These are phyloP conservation scores for Sequoia sempervirens DNA, from an alignment of 75 land plant genomes.

Conservation along the genomic window DNA sequence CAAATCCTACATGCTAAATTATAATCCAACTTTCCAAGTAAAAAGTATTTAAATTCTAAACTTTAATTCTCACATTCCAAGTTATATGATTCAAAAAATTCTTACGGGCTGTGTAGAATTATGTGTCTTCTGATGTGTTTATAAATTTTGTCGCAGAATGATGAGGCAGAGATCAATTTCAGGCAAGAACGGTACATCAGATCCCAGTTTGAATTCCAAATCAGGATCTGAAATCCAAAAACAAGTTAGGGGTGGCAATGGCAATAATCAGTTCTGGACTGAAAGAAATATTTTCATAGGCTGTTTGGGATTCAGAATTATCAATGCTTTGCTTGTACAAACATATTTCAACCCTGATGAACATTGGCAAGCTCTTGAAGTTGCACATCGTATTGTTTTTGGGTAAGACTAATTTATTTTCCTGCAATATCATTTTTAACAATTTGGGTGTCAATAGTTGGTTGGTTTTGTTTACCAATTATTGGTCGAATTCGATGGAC, in stretches of 20 bases:
- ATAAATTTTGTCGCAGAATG: background rate
- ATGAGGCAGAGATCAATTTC: background rate
- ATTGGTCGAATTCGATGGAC: background rate
- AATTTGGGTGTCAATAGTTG: background rate
- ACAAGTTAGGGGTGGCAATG: background rate
- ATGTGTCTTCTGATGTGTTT: background rate
- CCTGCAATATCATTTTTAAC: background rate
- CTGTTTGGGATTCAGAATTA: constrained; percentile 50
- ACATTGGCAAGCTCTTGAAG: constrained; percentile 97
- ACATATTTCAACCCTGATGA: constrained; percentile 99
- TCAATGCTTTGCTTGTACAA: constrained; percentile 73
- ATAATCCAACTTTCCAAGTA: background rate
- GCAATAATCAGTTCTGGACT: constrained; percentile 9
- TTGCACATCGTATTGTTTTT: constrained; percentile 82
- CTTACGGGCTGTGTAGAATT: background rate
- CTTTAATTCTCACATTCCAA: no score
- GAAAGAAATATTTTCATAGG: constrained; percentile 36
- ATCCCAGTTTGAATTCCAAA: background rate
- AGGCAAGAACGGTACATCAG: background rate
- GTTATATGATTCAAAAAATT: no score
- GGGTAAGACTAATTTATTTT: constrained; percentile 49
- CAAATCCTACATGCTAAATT: background rate
- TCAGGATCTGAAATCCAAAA: background rate
- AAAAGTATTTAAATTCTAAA: no score
- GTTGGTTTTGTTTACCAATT: background rate